Conservation (phyloP, 148 eudicot species). For the Silene latifolia region DNA sequence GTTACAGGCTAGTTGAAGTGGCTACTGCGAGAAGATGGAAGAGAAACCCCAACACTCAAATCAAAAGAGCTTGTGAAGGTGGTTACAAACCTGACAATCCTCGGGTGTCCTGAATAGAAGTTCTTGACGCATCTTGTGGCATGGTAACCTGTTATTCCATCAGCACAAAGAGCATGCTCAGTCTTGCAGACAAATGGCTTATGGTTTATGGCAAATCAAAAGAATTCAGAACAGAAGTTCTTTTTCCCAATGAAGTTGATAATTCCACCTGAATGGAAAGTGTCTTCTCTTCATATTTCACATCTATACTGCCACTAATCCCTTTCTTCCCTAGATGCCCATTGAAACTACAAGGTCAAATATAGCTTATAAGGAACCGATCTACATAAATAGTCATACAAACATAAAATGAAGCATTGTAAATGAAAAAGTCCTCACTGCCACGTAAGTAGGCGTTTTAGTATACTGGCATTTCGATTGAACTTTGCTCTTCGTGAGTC, state of each 20-base stretch:
- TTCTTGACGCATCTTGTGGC: constrained; percentile 93
- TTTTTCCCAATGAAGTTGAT: constrained; percentile 6
- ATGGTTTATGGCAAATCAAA: constrained; percentile 1
- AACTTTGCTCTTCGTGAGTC: constrained; percentile 58
- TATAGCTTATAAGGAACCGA: background rate
- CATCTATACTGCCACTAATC: constrained; percentile 72
- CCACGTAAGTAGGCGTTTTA: constrained; percentile 86
- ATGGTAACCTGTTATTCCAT: constrained; percentile 61
- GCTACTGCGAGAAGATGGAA: background rate
- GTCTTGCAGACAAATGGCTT: background rate
- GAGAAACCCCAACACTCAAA: constrained; percentile 7
- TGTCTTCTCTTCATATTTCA: constrained; percentile 66
- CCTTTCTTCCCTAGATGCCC: constrained; percentile 86
- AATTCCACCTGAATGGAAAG: constrained; percentile 70
- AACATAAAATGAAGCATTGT: constrained; percentile 12
- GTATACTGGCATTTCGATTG: constrained; percentile 54
- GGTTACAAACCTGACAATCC: constrained; percentile 85
- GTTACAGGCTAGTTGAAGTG: background rate
- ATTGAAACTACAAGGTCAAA: constrained; percentile 57
- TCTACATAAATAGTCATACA: background rate
- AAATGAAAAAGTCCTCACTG: constrained; percentile 44
- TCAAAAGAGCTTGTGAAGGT: background rate
- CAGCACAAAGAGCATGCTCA: constrained; percentile 1
- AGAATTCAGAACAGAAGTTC: background rate
- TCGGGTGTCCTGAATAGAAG: constrained; percentile 82